Conservation (phyloP, 148 eudicot genomes). For the Chenopodium quinoa region DNA sequence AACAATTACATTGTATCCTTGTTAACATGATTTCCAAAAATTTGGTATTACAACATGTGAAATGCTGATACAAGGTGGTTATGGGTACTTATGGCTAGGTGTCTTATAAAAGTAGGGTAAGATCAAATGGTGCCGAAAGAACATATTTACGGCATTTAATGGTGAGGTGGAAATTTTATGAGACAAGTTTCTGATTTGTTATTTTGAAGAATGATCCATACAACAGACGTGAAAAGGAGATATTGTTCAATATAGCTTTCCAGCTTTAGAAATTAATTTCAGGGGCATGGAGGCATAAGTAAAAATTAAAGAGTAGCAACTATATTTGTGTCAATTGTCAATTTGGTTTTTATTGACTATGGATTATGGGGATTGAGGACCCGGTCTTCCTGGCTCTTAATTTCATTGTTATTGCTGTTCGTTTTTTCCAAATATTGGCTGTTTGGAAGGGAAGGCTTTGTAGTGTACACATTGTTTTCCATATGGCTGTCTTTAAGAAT, state of each 20-base stretch:
- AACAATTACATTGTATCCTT: background rate
- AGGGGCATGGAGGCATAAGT: background rate
- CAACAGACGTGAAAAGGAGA: background rate
- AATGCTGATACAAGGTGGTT: too few species aligned
- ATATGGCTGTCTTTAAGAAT: background rate
- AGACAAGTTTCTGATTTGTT: too few species aligned
- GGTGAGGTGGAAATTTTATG: too few species aligned
- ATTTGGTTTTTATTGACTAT: background rate
- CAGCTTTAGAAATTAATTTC: background rate
- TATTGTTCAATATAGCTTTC: background rate
- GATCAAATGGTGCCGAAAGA: too few species aligned
- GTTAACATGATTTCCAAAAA: background rate
- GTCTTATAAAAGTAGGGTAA: too few species aligned
- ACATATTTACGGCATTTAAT: too few species aligned
- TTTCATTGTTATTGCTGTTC: background rate
- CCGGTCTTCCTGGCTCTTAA: background rate
- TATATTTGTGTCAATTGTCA: background rate
- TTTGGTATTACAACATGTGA: background rate
- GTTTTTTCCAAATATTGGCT: background rate
- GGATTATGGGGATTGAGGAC: background rate
- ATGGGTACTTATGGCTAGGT: too few species aligned
- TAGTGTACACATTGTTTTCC: background rate
- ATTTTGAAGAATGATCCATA: background rate
- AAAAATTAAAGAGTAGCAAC: background rate
- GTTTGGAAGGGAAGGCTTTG: background rate